Percentiles rank a stretch among this genome's conserved stretches.
These are phyloP conservation scores for Phytophthora pisi DNA, from an alignment of 352 stramenopile species.

Conservation along the genomic window DNA sequence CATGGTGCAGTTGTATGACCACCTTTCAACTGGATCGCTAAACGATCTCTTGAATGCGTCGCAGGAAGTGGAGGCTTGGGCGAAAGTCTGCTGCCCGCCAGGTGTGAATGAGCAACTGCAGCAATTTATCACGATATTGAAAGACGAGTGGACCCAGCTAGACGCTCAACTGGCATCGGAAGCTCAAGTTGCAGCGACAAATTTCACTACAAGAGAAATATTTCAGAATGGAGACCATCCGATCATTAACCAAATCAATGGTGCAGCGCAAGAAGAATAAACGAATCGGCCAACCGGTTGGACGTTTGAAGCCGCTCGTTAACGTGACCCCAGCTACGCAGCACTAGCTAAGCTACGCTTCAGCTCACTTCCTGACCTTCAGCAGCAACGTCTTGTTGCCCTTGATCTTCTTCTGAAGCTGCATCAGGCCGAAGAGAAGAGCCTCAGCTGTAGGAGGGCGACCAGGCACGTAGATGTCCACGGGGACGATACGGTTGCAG, in stretches of 20 bases:
- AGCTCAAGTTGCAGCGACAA: conserved; percentile 2
- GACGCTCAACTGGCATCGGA: conserved; percentile 12
- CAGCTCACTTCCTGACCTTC: conserved; percentile 20
- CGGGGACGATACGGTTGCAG: conserved; percentile 96
- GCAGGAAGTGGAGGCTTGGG: conserved; percentile 8
- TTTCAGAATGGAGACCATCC: conserved; percentile 2
- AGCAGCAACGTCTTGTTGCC: conserved; percentile 19
- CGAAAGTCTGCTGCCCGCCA: conserved; percentile 12
- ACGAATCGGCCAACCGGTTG: neutral
- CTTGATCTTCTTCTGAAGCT: conserved; percentile 28
- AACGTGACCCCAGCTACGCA: neutral
- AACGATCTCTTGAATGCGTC: conserved; percentile 36
- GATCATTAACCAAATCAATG: neutral
- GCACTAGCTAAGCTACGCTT: neutral
- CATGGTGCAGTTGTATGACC: conserved; percentile 38
- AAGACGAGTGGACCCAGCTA: conserved; percentile 22
- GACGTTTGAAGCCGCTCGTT: conserved; percentile 10
- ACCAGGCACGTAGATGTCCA: conserved; percentile 98
- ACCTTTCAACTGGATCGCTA: conserved; percentile 35
- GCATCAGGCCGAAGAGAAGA: conserved; percentile 20
- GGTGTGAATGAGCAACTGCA: conserved; percentile 36
- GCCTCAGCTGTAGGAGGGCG: conserved; percentile 70
- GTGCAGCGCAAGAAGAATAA: conserved; percentile 9
- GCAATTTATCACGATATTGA: conserved; percentile 34
- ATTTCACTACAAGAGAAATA: neutral